Conservation (phyloP, 164 flowering plant species). For the Vitis cinerea region DNA sequence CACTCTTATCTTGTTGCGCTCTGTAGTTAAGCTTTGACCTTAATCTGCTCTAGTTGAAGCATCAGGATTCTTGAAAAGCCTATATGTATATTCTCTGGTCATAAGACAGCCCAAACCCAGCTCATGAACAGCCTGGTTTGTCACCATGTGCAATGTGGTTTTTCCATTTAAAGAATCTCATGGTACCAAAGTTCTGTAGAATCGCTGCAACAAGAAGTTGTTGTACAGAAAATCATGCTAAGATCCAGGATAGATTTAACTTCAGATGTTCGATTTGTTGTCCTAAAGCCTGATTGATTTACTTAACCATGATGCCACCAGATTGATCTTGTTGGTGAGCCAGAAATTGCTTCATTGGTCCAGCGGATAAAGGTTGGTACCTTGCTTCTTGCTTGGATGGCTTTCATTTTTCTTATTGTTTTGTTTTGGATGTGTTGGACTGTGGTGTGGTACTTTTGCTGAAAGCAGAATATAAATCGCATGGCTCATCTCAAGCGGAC, state of each 20-base stretch:
- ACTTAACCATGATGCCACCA: slow-evolving; percentile 21
- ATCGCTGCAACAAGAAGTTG: neutral
- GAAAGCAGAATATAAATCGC: slow-evolving; percentile 64
- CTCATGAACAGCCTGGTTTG: no score
- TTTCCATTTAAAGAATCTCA: neutral
- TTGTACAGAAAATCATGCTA: neutral
- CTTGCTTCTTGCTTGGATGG: slow-evolving; percentile 5
- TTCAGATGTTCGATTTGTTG: neutral
- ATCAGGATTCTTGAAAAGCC: neutral
- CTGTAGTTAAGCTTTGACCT: neutral
- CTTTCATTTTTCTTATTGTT: neutral
- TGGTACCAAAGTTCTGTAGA: neutral
- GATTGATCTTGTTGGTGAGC: slow-evolving; percentile 92
- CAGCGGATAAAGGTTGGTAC: slow-evolving; percentile 75
- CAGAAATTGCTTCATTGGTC: slow-evolving; percentile 61
- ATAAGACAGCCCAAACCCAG: no score
- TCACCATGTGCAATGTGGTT: neutral
- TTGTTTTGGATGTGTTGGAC: neutral
- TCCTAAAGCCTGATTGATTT: slow-evolving; percentile 12
- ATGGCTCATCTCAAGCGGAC: slow-evolving; percentile 81
- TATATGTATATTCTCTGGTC: no score
- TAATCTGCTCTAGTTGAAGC: neutral
- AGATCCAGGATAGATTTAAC: neutral
- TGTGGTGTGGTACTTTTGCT: slow-evolving; percentile 5
- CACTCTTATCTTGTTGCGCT: neutral